A percentile compares a stretch with the other conserved stretches of the same genome.
Evolutionary conservation across 2,329 filamentous ascomycete genomes (phyloP).

Genomic region (Calycina marina): DNA sequence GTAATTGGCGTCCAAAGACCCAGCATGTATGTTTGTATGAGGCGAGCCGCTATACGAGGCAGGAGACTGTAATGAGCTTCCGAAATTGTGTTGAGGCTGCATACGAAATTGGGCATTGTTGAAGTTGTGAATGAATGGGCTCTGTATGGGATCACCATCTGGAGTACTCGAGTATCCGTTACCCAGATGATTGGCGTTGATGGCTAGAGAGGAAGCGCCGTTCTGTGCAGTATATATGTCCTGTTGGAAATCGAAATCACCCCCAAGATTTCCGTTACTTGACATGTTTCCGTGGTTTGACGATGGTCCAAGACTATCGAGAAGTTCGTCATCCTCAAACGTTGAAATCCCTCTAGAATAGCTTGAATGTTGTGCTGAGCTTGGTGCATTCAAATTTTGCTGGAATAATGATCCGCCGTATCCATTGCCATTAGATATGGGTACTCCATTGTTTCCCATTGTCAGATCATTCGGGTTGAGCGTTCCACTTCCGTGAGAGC

Average conservation of each 20-base stretch:
- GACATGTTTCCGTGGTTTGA: constrained; percentile 33
- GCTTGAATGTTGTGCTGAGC: constrained; percentile 44
- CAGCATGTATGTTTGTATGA: constrained; percentile 34
- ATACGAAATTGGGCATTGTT: constrained; percentile 65
- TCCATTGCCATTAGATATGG: constrained; percentile 27
- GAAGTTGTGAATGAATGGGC: constrained; percentile 71
- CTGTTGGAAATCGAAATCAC: constrained; percentile 42
- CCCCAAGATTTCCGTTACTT: constrained; percentile 38
- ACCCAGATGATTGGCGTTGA: constrained; percentile 53
- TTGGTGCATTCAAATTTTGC: constrained; percentile 41
- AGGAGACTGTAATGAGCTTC: constrained; percentile 38
- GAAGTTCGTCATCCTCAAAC: constrained; percentile 78
- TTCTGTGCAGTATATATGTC: constrained; percentile 40
- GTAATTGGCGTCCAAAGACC: constrained; percentile 28
- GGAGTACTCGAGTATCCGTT: constrained; percentile 83
- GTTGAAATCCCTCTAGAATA: constrained; percentile 67
- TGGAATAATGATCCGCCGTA: constrained; percentile 42
- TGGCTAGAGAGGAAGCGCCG: constrained; percentile 37
- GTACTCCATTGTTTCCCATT: constrained; percentile 45
- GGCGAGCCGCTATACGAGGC: constrained; percentile 36
- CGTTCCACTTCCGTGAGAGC: constrained; percentile 30
- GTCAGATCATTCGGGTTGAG: constrained; percentile 79
- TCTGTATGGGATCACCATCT: constrained; percentile 82
- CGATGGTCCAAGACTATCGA: constrained; percentile 51
- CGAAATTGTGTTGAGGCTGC: constrained; percentile 41